Evolutionary conservation across 345 rosid species (phyloP), one percentile per base, ranked within the genome.

Genomic region (Clausena lansium): DNA sequence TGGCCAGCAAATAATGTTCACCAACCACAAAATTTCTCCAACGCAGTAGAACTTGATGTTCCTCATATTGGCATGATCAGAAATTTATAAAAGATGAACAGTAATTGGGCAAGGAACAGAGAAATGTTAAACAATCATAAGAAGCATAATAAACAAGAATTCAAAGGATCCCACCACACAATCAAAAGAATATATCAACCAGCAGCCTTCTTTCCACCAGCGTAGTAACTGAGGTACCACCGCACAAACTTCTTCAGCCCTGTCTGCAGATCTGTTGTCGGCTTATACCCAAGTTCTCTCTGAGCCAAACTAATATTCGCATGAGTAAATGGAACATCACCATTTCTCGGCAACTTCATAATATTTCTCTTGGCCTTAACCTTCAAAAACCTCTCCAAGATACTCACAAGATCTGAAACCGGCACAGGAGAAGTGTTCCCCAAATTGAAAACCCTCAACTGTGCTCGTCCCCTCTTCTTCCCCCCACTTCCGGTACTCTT

Each of bases 381-480:
- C 86, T 95, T 95, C 86, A 95, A 82, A 65, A 89, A 92, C 83
- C 83, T 92, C 83, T 95, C 99, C 85, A 95, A 80, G 68, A 92
- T 93, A 73, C 83, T 84, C 25, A 95, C 99, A 36, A 95, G 94
- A 80, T 93, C 89, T 0, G 85, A 73, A 83, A 95, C 99, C 0
- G 96, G 97, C 5, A 95, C 93, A 9, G 99, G 99, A 4, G 99
- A 93, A 7, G 98, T 93, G 65, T 95, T 95, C 79, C 99, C 99
- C 82, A 95, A 83, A 78, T 95, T 95, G 79, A 85, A 95, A 71
- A 95, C 95, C 83, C 98, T 87, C 87, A 95, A 80, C 28, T 91
- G 95, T 19, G 98, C 98, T 0, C 96, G 90, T 10, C 92, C 88
- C 81, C 81, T 92, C 90, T 95, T 95, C 90, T 91, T 95, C 73